Evolutionary conservation across 306 rosid genomes (phyloP).

Genomic region (Prosopis cineraria): DNA sequence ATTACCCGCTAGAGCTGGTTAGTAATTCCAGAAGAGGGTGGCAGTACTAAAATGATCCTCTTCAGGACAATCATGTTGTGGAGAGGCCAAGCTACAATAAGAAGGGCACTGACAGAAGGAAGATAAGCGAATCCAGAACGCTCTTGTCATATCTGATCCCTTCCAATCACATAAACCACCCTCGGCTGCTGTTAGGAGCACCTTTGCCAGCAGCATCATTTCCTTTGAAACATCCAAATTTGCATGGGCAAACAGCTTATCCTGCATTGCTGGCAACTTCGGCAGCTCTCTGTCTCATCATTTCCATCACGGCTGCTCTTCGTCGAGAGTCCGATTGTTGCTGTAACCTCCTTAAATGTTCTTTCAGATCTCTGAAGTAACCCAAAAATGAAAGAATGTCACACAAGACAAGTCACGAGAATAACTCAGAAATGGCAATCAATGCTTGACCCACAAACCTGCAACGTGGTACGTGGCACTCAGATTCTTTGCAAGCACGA

Average conservation of each 20-base stretch:
- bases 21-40: constrained; percentile 44
- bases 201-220: constrained; percentile 38
- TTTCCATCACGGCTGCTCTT: constrained; percentile 99
- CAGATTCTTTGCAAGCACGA: constrained; percentile 97
- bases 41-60: constrained; percentile 32
- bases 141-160: constrained; percentile 42
- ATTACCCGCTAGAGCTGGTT: constrained; percentile 40
- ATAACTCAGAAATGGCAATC: constrained; percentile 2
- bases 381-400: constrained; percentile 4
- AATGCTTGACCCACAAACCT: constrained; percentile 53
- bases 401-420: constrained; percentile 1
- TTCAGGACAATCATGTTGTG: constrained; percentile 31
- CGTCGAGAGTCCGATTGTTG: constrained; percentile 96
- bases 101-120: neutral
- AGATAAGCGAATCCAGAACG: constrained; percentile 45
- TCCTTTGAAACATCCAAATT: constrained; percentile 34
- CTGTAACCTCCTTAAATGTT: constrained; percentile 93
- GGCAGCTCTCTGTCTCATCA: constrained; percentile 99
- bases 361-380: constrained; percentile 86
- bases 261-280: constrained; percentile 84
- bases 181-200: constrained; percentile 33
- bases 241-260: constrained; percentile 49
- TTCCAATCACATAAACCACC: constrained; percentile 33
- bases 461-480: constrained; percentile 98
- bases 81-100: constrained; percentile 32